Percentiles rank a stretch among this genome's conserved stretches.
These are phyloP conservation scores for Erodium texanum DNA, from an alignment of 441 rosid genomes.

Conservation along the genomic window DNA sequence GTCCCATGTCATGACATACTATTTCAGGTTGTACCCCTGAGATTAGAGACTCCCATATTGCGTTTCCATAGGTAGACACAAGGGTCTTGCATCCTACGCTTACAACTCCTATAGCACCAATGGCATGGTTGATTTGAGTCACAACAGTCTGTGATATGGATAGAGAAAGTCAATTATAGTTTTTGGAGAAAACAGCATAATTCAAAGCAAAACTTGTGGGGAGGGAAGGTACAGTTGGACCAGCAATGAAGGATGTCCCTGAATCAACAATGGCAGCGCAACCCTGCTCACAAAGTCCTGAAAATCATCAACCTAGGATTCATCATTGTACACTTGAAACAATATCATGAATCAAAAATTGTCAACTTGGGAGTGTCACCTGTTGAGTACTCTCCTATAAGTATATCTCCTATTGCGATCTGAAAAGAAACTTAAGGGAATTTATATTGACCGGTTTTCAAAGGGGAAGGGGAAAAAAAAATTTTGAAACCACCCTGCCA, in stretches of 20 bases:
- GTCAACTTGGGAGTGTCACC: too few species aligned
- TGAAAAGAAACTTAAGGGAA: conserved; percentile 24
- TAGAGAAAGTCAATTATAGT: too few species aligned
- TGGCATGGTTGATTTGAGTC: conserved; percentile 48
- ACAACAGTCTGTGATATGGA: conserved; percentile 26
- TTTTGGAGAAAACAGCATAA: too few species aligned
- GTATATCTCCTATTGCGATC: conserved; percentile 39
- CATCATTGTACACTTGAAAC: too few species aligned
- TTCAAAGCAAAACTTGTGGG: too few species aligned
- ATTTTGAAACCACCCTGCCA: conserved; percentile 61
- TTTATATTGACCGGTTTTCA: too few species aligned
- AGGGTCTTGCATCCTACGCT: conserved; percentile 44
- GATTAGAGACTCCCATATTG: conserved; percentile 40
- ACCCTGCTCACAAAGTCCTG: conserved; percentile 36
- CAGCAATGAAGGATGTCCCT: conserved; percentile 46
- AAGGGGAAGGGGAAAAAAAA: too few species aligned
- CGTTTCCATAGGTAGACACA: conserved; percentile 32
- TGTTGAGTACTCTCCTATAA: conserved; percentile 34
- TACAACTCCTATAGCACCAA: conserved; percentile 51
- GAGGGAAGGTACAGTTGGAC: conserved; percentile 51
- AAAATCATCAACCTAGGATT: too few species aligned
- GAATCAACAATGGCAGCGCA: conserved; percentile 56
- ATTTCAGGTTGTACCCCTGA: conserved; percentile 49
- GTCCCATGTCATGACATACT: conserved; percentile 43
- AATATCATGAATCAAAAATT: too few species aligned